Percentiles rank a stretch among this genome's conserved stretches.
Evolutionary conservation across 179 eudicot species (phyloP).

Genomic region (Actinidia polygama): DNA sequence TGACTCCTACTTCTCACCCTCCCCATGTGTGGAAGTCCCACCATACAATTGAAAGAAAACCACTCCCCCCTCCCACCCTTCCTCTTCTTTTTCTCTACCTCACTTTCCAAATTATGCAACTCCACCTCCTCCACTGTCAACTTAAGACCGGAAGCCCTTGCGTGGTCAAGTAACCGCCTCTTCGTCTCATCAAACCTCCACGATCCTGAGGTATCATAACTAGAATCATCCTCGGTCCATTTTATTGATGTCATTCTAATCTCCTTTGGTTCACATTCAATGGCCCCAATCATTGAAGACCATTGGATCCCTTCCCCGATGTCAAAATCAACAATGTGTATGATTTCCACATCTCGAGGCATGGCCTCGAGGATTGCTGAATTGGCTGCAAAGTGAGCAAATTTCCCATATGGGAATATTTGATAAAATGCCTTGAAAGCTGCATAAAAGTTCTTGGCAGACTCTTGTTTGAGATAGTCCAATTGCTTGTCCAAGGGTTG

Average conservation of each 20-base stretch:
- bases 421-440: slow-evolving; percentile 37
- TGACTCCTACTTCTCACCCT: slow-evolving; percentile 21
- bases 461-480: slow-evolving; percentile 32
- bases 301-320: slow-evolving; percentile 44
- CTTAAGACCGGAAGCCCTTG: slow-evolving; percentile 18
- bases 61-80: slow-evolving; percentile 22
- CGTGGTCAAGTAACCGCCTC: slow-evolving; percentile 24
- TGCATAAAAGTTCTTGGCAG: slow-evolving; percentile 21
- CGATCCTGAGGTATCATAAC: not conserved
- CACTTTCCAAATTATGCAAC: slow-evolving; percentile 13
- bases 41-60: slow-evolving; percentile 40
- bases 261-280: not conserved
- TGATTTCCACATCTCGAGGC: slow-evolving; percentile 25
- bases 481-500: slow-evolving; percentile 16
- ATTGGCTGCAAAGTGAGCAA: slow-evolving; percentile 44
- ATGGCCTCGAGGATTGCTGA: slow-evolving; percentile 34
- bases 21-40: slow-evolving; percentile 45
- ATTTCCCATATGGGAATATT: slow-evolving; percentile 36
- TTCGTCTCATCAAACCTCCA: slow-evolving; percentile 35
- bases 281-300: slow-evolving; percentile 44
- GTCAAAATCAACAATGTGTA: slow-evolving; percentile 36
- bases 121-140: slow-evolving; percentile 31
- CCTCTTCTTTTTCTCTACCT: slow-evolving; percentile 14
- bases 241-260: slow-evolving; percentile 32
- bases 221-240: slow-evolving; percentile 7